Evolutionary conservation across 495 filamentous ascomycete genomes (phyloP), one percentile per base, ranked within the genome.

Genomic region (Aspergillus carlsbadensis): DNA sequence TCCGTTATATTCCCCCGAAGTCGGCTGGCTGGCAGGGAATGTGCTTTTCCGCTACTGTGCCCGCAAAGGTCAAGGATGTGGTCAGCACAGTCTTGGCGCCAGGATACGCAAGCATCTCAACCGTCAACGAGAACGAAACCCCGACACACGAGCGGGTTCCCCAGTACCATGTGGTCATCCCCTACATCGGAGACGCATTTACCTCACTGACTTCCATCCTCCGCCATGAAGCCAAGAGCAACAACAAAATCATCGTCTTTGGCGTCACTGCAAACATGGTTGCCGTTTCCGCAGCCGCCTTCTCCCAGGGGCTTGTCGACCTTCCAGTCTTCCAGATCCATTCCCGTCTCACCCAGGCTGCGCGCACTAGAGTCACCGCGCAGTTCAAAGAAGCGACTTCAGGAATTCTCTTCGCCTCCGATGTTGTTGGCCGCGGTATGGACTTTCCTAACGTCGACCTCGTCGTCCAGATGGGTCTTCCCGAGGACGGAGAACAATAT

Each of bases 391-490:
- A 78, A 18, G 79, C 81, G 0, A 64, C 64, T 5, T 68, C 70
- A 24, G 77, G 81, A 33, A 76, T 89, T 52, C 68, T 89, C 62
- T 81, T 88, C 60, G 86, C 86, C 33, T 83, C 83, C 14, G 86
- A 89, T 65, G 85, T 90, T 21, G 81, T 90, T 42, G 87, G 86
- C 15, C 81, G 87, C 49, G 87, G 87, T 26, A 93, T 97, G 91
- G 93, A 97, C 69, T 97, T 97, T 76, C 92, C 93, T 51, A 86
- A 91, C 60, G 93, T 97, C 49, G 87, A 91, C 41, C 84, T 96
- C 59, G 92, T 97, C 58, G 84, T 97, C 65, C 92, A 97, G 66
- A 69, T 93, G 50, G 89, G 90, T 44, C 63, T 87, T 13, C 91
- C 92, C 4, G 71, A 79, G 6, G 80, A 81, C 58, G 75, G 84